Evolutionary conservation across 345 rosid species (phyloP), one percentile per base, ranked within the genome.

Genomic region (Geranium rotundifolium): DNA sequence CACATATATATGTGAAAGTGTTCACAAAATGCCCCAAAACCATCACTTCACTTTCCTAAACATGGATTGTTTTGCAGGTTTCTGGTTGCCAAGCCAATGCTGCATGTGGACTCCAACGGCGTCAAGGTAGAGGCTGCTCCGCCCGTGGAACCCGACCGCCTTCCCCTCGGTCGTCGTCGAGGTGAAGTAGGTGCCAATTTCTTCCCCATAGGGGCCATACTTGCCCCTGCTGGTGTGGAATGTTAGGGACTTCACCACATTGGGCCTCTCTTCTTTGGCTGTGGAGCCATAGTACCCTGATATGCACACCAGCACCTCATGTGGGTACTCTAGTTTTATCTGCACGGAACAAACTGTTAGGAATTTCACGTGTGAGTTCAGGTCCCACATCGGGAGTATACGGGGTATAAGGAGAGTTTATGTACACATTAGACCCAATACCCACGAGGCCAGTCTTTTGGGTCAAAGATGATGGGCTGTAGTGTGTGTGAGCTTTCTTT

Each of bases 91-190:
- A 31, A 89, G 79, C 96, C 96, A 87, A 63, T 84, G 95, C 65
- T 92, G 96, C 88, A 80, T 84, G 63, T 85, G 93, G 56, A 89
- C 89, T 69, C 96, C 96, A 70, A 92, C 78, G 68, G 96, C 93
- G 75, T 87, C 91, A 80, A 89, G 72, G 75, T 80, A 81, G 31
- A 57, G 68, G 78, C 95, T 71, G 65, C 90, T 77, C 68, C 86
- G 82, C 65, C 96, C 98, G 72, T 91, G 96, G 76, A 91, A 81
- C 13, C 98, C 98, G 52, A 89, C 82, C 54, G 87, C 84, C 71
- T 89, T 84, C 15, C 98, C 98, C 56, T 91, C 77, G 0, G 96
- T 85, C 1, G 85, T 82, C 0, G 86, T 77, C 64, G 96, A 91
- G 52, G 96, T 84, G 81, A 91, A 91, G 78, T 62, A 85, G 17